Evolutionary conservation across 2,329 filamentous ascomycete genomes (phyloP).

Genomic region (Aspergillus novofumigatus): DNA sequence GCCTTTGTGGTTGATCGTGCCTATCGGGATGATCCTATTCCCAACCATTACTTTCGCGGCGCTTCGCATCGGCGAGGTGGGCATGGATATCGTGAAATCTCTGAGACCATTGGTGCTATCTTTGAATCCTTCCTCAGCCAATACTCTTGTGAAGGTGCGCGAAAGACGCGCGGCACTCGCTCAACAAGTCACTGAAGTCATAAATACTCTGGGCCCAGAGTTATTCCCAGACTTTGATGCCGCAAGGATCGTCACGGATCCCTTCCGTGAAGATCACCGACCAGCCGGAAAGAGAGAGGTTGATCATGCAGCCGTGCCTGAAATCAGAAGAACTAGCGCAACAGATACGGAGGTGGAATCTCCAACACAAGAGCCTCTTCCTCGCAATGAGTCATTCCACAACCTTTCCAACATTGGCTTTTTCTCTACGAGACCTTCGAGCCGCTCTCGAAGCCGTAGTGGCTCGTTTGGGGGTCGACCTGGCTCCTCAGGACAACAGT

Average conservation of each 20-base stretch:
- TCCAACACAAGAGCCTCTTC: constrained; percentile 50
- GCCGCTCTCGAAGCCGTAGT: constrained; percentile 69
- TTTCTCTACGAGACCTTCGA: constrained; percentile 85
- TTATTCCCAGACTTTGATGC: constrained; percentile 95
- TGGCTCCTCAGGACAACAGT: constrained; percentile 58
- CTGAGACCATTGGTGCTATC: constrained; percentile 81
- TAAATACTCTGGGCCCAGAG: constrained; percentile 92
- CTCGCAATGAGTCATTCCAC: constrained; percentile 88
- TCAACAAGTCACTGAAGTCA: constrained; percentile 78
- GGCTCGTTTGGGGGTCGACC: constrained; percentile 63
- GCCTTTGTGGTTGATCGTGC: constrained; percentile 71
- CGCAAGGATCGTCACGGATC: constrained; percentile 60
- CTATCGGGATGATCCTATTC: constrained; percentile 75
- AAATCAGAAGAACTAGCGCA: constrained; percentile 22
- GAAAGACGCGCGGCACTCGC: constrained; percentile 69
- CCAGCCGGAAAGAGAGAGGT: constrained; percentile 13
- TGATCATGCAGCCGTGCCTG: constrained; percentile 13
- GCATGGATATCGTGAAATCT: constrained; percentile 97
- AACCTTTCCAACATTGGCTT: constrained; percentile 84
- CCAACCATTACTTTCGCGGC: constrained; percentile 87
- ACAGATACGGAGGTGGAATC: constrained; percentile 20
- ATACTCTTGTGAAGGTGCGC: constrained; percentile 75
- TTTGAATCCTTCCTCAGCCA: constrained; percentile 77
- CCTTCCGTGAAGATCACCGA: constrained; percentile 36
- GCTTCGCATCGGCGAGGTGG: constrained; percentile 92